Conservation (phyloP, 2,329 filamentous ascomycete species). For the Aspergillus sojae region DNA sequence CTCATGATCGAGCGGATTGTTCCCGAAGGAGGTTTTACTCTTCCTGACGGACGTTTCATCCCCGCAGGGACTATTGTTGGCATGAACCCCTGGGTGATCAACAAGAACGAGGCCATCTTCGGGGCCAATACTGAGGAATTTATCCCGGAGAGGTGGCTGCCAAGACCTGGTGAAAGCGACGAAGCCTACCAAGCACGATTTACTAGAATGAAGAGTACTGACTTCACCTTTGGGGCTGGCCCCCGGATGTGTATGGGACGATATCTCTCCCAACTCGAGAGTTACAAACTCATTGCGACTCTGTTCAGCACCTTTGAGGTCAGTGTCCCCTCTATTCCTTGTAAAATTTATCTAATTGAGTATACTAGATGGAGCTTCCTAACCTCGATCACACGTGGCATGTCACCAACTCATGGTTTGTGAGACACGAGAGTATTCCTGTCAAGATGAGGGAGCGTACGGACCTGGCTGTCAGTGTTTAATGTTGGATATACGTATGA, state of each 20-base stretch:
- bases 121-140: conserved; percentile 25
- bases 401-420: conserved; percentile 1
- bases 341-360: neutral
- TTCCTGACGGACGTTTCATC: conserved; percentile 26
- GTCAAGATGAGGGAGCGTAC: neutral
- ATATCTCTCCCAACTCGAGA: conserved; percentile 58
- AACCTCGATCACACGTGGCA: neutral
- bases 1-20: conserved; percentile 28
- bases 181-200: conserved; percentile 16
- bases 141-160: conserved; percentile 28
- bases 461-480: neutral
- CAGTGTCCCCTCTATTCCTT: neutral
- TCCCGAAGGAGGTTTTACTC: conserved; percentile 23
- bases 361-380: neutral
- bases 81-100: conserved; percentile 36
- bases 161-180: conserved; percentile 17
- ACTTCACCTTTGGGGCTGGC: conserved; percentile 54
- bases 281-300: conserved; percentile 62
- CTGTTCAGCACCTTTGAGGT: conserved; percentile 40
- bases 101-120: conserved; percentile 25
- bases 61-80: conserved; percentile 34
- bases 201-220: conserved; percentile 25
- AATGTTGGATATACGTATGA: neutral
- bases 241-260: conserved; percentile 58
- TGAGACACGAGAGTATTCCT: neutral